Percentiles rank a stretch among this genome's conserved stretches.
These are phyloP conservation scores for Macrophomina tecta DNA, from an alignment of 2,329 filamentous ascomycete species.

Conservation along the genomic window DNA sequence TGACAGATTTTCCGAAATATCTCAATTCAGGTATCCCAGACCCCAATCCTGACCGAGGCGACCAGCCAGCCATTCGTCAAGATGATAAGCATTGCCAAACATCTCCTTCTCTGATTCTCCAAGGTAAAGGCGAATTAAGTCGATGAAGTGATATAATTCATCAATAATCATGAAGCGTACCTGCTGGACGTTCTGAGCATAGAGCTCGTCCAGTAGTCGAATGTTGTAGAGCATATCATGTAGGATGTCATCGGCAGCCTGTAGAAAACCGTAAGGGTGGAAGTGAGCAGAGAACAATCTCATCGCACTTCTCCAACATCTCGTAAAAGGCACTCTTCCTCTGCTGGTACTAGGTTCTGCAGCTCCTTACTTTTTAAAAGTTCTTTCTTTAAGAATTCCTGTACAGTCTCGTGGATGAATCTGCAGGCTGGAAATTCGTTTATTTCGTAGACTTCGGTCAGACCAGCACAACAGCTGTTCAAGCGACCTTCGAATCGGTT, in stretches of 20 bases:
- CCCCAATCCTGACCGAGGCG: no score
- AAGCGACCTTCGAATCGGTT: background rate
- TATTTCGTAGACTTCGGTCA: background rate
- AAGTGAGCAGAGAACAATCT: background rate
- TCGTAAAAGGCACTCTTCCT: background rate
- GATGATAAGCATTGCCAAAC: no score
- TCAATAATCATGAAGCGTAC: no score
- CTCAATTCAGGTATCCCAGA: background rate
- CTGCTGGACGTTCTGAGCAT: no score
- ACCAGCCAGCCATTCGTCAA: no score
- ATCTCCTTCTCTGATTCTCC: no score
- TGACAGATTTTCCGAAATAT: background rate
- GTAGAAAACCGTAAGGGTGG: background rate
- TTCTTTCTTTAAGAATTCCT: background rate
- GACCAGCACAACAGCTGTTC: background rate
- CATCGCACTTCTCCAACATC: background rate
- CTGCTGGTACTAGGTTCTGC: background rate
- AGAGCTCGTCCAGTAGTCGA: no score
- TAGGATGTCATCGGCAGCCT: no score
- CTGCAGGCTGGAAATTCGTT: background rate
- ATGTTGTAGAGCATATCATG: no score
- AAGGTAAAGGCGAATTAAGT: no score
- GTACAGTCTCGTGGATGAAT: background rate
- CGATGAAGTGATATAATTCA: no score
- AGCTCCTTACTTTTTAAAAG: background rate